Conservation (phyloP, 768 basidiomycete species). For the Atractiella rhizophila region DNA sequence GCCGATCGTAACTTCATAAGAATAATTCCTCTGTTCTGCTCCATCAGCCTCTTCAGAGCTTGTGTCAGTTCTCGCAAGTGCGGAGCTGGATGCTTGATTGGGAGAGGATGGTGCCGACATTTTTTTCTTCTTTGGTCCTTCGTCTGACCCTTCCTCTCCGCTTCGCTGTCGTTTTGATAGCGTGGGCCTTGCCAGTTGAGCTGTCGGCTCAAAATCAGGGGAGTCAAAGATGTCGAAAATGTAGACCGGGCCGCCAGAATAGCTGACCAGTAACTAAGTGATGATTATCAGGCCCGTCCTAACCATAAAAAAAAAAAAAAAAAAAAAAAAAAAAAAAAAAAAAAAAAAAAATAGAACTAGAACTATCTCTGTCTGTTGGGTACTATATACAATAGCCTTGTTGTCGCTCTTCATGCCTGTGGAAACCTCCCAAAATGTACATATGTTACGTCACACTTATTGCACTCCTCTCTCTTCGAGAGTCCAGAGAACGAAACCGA, state of each 20-base stretch:
- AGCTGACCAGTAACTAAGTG: conserved; percentile 10
- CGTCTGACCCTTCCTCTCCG: background rate
- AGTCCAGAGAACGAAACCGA: no score
- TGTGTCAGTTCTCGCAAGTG: background rate
- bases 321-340: no score
- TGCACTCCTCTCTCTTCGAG: no score
- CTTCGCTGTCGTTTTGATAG: background rate
- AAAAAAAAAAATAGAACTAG: no score
- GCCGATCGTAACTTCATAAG: conserved; percentile 3
- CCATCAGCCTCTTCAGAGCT: background rate
- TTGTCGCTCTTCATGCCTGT: no score
- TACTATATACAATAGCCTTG: no score
- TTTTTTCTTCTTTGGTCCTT: background rate
- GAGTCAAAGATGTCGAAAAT: conserved; percentile 11
- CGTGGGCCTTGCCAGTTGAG: background rate
- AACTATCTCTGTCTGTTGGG: no score
- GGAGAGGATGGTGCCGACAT: background rate
- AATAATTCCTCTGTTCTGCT: background rate
- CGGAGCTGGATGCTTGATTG: background rate
- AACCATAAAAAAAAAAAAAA: background rate
- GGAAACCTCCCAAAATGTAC: no score
- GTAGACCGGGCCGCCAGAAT: conserved; percentile 9
- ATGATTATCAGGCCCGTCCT: no score
- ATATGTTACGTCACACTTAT: no score
- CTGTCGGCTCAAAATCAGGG: background rate